These are phyloP conservation scores for Naganishia kalamii DNA, from an alignment of 768 basidiomycete species.

Conservation along the genomic window DNA sequence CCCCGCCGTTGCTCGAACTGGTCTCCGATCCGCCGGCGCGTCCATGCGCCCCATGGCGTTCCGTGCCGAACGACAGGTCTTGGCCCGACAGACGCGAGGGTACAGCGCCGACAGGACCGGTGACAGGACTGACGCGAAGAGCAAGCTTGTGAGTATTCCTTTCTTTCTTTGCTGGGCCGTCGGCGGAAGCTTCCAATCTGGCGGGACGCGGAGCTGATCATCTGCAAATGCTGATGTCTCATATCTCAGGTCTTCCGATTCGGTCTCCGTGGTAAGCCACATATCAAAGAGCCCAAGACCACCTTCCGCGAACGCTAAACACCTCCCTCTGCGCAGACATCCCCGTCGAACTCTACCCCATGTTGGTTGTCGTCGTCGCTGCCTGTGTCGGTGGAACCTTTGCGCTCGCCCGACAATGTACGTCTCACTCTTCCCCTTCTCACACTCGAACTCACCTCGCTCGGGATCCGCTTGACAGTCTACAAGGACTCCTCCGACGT, in stretches of 20 bases:
- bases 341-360: slow-evolving; percentile 46
- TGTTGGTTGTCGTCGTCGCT: slow-evolving; percentile 40
- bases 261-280: slow-evolving; percentile 35
- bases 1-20: slow-evolving; percentile 22
- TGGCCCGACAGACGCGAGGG: slow-evolving; percentile 17
- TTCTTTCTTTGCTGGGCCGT: no score
- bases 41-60: slow-evolving; percentile 15
- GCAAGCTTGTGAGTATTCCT: slow-evolving; percentile 39
- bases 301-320: neutral
- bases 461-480: slow-evolving; percentile 20
- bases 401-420: slow-evolving; percentile 29
- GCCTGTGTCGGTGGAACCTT: slow-evolving; percentile 39
- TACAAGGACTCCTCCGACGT: slow-evolving; percentile 37
- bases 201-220: neutral
- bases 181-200: no score
- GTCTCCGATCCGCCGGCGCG: slow-evolving; percentile 22
- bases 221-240: neutral
- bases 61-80: slow-evolving; percentile 17
- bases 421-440: slow-evolving; percentile 13
- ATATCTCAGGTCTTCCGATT: slow-evolving; percentile 35
- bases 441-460: neutral
- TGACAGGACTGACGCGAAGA: slow-evolving; percentile 27
- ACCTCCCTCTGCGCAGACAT: slow-evolving; percentile 29
- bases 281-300: neutral
- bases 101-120: slow-evolving; percentile 18